Conservation (phyloP, 140 eudicot species). For the Senecio squalidus region DNA sequence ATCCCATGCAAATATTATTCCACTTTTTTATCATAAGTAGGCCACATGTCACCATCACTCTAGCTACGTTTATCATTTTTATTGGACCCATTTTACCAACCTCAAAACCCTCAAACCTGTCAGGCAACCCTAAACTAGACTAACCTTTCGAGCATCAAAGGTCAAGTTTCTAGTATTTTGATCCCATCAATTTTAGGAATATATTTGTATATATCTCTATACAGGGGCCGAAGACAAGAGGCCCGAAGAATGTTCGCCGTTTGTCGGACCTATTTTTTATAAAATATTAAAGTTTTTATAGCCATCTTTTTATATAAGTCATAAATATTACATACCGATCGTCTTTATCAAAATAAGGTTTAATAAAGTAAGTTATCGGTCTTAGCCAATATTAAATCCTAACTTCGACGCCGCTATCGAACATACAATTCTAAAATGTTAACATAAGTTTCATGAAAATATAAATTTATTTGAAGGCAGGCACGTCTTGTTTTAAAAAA, state of each 20-base stretch:
- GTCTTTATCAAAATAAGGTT: too few relatives aligned
- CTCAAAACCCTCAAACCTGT: conserved; percentile 5
- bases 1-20: conserved; percentile 4
- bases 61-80: conserved; percentile 12
- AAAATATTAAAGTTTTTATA: too few relatives aligned
- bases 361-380: too few relatives aligned
- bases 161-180: conserved; percentile 5
- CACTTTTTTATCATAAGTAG: background rate
- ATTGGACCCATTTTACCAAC: conserved; percentile 20
- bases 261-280: background rate
- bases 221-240: too few relatives aligned
- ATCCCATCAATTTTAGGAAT: background rate
- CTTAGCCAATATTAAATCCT: too few relatives aligned
- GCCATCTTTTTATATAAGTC: too few relatives aligned
- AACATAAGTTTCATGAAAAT: too few relatives aligned
- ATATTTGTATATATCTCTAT: too few relatives aligned
- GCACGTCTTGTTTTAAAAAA: background rate
- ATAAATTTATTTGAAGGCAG: too few relatives aligned
- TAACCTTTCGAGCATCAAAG: conserved; percentile 8
- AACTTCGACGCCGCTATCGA: too few relatives aligned
- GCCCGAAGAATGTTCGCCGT: background rate
- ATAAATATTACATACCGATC: too few relatives aligned
- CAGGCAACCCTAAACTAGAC: background rate
- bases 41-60: conserved; percentile 4
- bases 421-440: too few relatives aligned